Conservation (phyloP, 495 filamentous ascomycete genomes). For the Penicillium herquei region DNA sequence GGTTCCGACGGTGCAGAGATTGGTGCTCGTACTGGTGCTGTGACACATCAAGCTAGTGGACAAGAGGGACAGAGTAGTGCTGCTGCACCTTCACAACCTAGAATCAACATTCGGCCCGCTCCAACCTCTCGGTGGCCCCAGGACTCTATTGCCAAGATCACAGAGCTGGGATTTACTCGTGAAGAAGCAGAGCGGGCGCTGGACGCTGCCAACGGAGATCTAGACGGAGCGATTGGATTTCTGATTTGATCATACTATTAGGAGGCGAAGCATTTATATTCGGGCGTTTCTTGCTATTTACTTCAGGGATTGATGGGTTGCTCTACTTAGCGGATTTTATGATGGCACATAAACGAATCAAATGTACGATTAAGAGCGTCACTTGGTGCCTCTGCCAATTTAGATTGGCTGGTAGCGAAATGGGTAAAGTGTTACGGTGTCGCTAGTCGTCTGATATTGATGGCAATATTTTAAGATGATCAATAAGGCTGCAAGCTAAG, state of each 20-base stretch:
- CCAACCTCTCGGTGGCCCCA: slow-evolving; percentile 39
- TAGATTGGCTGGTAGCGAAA: no score
- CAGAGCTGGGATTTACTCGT: slow-evolving; percentile 74
- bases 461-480: no score
- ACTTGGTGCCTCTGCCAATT: no score
- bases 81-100: slow-evolving; percentile 12
- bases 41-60: slow-evolving; percentile 57
- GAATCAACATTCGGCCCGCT: slow-evolving; percentile 32
- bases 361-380: slow-evolving; percentile 21
- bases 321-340: slow-evolving; percentile 25
- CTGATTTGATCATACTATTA: slow-evolving; percentile 52
- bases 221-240: slow-evolving; percentile 82
- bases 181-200: slow-evolving; percentile 77
- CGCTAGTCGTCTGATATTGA: no score
- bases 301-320: neutral
- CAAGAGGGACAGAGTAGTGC: neutral
- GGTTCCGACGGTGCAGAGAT: slow-evolving; percentile 85
- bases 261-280: slow-evolving; percentile 2
- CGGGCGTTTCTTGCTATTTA: slow-evolving; percentile 4
- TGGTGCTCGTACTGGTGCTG: slow-evolving; percentile 79
- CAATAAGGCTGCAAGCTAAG: no score
- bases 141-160: slow-evolving; percentile 59
- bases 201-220: slow-evolving; percentile 77
- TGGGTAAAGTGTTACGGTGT: no score
- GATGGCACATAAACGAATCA: slow-evolving; percentile 1